phyloP scores from a whole-genome alignment of 345 rosid species.

The Clausena lansium region DNA sequence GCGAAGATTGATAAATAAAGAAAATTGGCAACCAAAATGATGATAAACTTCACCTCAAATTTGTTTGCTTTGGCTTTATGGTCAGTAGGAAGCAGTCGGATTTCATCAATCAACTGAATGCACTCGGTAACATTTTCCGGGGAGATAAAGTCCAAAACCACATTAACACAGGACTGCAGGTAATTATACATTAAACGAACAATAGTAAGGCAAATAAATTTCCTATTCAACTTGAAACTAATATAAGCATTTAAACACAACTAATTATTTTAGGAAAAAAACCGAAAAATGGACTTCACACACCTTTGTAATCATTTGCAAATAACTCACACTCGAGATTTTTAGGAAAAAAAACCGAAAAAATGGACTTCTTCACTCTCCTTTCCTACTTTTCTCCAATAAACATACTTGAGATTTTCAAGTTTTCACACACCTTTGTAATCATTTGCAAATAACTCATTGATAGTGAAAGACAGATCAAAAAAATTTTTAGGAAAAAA shows the following conservation, averaged over 20 bases:
- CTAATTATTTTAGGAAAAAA: too few species aligned
- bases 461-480: not conserved
- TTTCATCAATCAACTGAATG: constrained; percentile 60
- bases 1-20: not conserved
- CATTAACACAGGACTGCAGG: constrained; percentile 85
- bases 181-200: constrained; percentile 10
- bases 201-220: constrained; percentile 3
- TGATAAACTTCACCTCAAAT: constrained; percentile 53
- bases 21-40: not conserved
- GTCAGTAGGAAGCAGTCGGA: constrained; percentile 65
- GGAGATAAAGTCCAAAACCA: constrained; percentile 81
- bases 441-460: not conserved
- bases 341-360: too few species aligned
- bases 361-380: not conserved
- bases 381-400: not conserved
- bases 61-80: constrained; percentile 63
- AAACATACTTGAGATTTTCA: not conserved
- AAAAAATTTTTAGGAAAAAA: not conserved
- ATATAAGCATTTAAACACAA: not conserved
- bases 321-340: too few species aligned
- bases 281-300: too few species aligned
- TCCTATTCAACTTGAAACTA: constrained; percentile 8
- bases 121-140: constrained; percentile 73
- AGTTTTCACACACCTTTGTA: not conserved
- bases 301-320: too few species aligned